phyloP scores from a whole-genome alignment of 768 basidiomycete genomes.

The Favolaschia claudopus region DNA sequence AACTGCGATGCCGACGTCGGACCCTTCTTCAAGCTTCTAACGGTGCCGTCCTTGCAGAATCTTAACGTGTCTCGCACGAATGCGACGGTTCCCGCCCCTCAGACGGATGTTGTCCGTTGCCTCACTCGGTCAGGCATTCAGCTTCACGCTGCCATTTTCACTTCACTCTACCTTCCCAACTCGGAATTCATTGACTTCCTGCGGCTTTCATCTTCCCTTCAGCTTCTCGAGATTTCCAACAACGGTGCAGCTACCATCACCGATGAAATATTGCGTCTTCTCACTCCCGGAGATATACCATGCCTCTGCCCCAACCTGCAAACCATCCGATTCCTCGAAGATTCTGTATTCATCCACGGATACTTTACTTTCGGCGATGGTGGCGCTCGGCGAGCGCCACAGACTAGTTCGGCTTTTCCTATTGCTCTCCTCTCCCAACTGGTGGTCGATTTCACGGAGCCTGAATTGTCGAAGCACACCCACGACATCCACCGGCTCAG shows the following conservation, averaged over 20 bases:
- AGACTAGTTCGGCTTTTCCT: not conserved
- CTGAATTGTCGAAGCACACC: not conserved
- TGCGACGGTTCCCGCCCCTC: not conserved
- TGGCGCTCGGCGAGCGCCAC: conserved; percentile 6
- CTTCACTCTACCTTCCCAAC: conserved; percentile 12
- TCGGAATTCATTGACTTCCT: conserved; percentile 13
- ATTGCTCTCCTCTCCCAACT: conserved; percentile 2
- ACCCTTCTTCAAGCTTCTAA: conserved; percentile 11
- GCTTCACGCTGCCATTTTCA: not conserved
- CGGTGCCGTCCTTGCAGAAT: conserved; percentile 8
- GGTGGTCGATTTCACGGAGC: conserved; percentile 7
- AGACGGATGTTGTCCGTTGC: conserved; percentile 1
- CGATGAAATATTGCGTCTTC: conserved; percentile 4
- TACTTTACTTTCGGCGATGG: conserved; percentile 18
- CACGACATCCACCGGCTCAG: conserved; percentile 12
- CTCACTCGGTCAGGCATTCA: not conserved
- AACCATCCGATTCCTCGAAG: conserved; percentile 17
- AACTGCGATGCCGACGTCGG: conserved; percentile 4
- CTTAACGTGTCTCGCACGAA: conserved; percentile 12
- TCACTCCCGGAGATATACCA: not conserved
- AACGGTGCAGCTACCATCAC: conserved; percentile 6
- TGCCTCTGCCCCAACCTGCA: conserved; percentile 15
- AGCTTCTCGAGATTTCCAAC: conserved; percentile 13
- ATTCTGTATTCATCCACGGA: conserved; percentile 9
- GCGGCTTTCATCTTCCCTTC: conserved; percentile 8